phyloP scores from a whole-genome alignment of 257 asterid species.

The Plantago major region DNA sequence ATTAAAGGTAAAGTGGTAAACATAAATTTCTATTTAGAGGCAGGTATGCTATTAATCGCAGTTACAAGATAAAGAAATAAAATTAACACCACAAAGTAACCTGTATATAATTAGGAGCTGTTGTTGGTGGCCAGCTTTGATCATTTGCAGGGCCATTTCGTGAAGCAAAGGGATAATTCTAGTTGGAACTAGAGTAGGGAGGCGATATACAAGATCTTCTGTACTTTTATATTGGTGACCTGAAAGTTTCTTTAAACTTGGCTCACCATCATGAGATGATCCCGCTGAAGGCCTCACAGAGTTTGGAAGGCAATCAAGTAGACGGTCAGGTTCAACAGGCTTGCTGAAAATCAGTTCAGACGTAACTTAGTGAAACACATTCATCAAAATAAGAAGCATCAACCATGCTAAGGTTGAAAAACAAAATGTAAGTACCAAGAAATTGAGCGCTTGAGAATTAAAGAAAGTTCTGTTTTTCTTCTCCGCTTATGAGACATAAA shows the following conservation, averaged over 20 bases:
- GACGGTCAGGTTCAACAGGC: slow-evolving; percentile 89
- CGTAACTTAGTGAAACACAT: neutral
- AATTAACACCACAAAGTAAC: slow-evolving; percentile 25
- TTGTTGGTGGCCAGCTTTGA: slow-evolving; percentile 80
- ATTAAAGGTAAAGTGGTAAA: slow-evolving; percentile 7
- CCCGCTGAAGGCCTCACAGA: slow-evolving; percentile 66
- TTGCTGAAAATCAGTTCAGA: slow-evolving; percentile 55
- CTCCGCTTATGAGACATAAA: too few species aligned
- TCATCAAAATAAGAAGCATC: neutral
- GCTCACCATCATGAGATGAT: slow-evolving; percentile 55
- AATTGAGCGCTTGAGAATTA: too few species aligned
- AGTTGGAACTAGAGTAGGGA: slow-evolving; percentile 71
- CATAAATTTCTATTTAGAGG: slow-evolving; percentile 1
- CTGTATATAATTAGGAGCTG: slow-evolving; percentile 63
- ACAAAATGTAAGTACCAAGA: too few species aligned
- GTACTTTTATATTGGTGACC: slow-evolving; percentile 52
- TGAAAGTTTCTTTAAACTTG: slow-evolving; percentile 36
- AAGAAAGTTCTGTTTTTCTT: too few species aligned
- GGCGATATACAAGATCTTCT: slow-evolving; percentile 60
- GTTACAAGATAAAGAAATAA: slow-evolving; percentile 5
- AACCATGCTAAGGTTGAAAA: neutral
- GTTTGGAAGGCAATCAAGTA: slow-evolving; percentile 82
- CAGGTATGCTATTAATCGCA: neutral
- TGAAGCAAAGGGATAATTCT: slow-evolving; percentile 74
- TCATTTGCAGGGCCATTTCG: slow-evolving; percentile 61